These are phyloP conservation scores for Hordeum pubiflorum DNA, from an alignment of 202 grass and related monocot species.

Conservation along the genomic window DNA sequence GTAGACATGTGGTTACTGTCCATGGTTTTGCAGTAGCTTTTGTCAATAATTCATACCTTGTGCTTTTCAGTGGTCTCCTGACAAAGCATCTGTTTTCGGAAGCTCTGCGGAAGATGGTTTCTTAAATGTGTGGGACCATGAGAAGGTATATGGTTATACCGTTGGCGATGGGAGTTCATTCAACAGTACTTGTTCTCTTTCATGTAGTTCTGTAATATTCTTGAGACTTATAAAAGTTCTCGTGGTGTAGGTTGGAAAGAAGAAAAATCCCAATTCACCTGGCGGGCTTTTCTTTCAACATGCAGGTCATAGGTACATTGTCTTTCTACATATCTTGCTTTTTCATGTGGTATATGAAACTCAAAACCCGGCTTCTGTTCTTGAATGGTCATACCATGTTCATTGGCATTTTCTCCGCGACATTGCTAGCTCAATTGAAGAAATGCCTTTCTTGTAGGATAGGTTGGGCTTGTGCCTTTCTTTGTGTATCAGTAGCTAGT, in stretches of 20 bases:
- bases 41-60: constrained; percentile 12
- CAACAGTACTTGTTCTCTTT: neutral
- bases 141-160: constrained; percentile 43
- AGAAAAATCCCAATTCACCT: constrained; percentile 54
- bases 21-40: constrained; percentile 13
- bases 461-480: neutral
- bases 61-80: constrained; percentile 80
- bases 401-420: constrained; percentile 7
- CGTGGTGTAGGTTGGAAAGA: constrained; percentile 58
- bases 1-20: neutral
- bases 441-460: neutral
- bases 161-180: neutral
- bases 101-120: constrained; percentile 79
- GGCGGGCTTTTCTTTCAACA: constrained; percentile 90
- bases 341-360: neutral
- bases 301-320: constrained; percentile 73
- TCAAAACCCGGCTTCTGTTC: neutral
- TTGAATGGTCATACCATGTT: neutral
- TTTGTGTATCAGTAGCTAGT: neutral
- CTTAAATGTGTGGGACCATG: constrained; percentile 82
- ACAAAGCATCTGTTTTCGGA: constrained; percentile 90
- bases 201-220: neutral
- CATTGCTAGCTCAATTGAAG: neutral
- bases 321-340: neutral
- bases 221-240: neutral